Conservation (phyloP, 345 rosid species). For the Ceriops tagal region DNA sequence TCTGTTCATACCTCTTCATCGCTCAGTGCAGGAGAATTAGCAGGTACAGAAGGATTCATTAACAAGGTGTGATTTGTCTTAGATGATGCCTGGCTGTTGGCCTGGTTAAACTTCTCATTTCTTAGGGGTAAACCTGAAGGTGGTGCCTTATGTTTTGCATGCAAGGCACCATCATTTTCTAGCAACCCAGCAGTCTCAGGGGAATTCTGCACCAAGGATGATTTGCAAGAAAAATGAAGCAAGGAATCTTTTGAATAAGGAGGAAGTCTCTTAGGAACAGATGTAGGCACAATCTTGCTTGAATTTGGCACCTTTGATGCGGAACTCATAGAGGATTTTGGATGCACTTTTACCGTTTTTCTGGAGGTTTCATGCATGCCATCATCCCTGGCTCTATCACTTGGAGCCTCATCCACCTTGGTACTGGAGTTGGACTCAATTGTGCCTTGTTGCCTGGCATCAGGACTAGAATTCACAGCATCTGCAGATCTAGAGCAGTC, state of each 20-base stretch:
- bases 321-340: slow-evolving; percentile 37
- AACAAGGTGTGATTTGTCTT: slow-evolving; percentile 52
- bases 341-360: slow-evolving; percentile 45
- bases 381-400: slow-evolving; percentile 39
- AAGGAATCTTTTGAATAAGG: slow-evolving; percentile 52
- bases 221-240: slow-evolving; percentile 42
- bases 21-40: slow-evolving; percentile 54
- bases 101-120: slow-evolving; percentile 61
- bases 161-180: slow-evolving; percentile 39
- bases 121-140: slow-evolving; percentile 44
- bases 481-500: slow-evolving; percentile 44
- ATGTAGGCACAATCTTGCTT: slow-evolving; percentile 51
- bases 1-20: slow-evolving; percentile 80
- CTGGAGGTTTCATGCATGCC: slow-evolving; percentile 30
- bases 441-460: slow-evolving; percentile 33
- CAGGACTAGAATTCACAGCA: slow-evolving; percentile 36
- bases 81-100: slow-evolving; percentile 42
- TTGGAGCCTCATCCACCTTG: slow-evolving; percentile 45
- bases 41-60: slow-evolving; percentile 43
- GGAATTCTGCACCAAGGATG: slow-evolving; percentile 47
- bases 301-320: slow-evolving; percentile 42
- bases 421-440: slow-evolving; percentile 33
- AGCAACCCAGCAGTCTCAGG: slow-evolving; percentile 39
- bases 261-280: slow-evolving; percentile 44
- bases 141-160: slow-evolving; percentile 38